Base-by-base conservation (phyloP, 2,329 filamentous ascomycete species). In the Emmonsiellopsis sp. region DNA sequence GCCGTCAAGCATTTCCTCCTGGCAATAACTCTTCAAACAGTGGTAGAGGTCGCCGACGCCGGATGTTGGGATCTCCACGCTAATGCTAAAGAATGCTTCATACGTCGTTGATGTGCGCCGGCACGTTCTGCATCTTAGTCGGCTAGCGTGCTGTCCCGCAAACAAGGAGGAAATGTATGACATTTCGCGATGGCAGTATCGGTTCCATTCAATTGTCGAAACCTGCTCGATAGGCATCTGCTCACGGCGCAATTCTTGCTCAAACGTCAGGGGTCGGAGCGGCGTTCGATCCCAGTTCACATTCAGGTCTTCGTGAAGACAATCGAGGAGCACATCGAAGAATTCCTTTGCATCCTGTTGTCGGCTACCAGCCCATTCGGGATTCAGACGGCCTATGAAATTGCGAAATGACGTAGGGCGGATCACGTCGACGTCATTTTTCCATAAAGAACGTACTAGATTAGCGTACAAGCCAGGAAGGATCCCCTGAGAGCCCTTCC, bases 281-380 rank as follows among this genome's bases (percentile, higher is more conserved):
- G 79, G 81, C 2, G 73, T 75, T 51, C 78, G 74, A 56, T 81
- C 75, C 74, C 82, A 86, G 33, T 79, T 77, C 6, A 77, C 70
- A 65, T 95, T 94, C 5, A 94, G 84, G 69, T 98, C 93, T 64
- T 93, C 87, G 61, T 92, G 86, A 10, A 97, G 76, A 59, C 86
- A 84, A 51, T 88, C 84, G 39, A 95, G 77, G 31, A 96, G 69
- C 64, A 94, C 95, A 45, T 84, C 83, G 59, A 92, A 84, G 60
- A 95, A 95, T 63, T 97, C 93, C 59, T 91, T 87, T 1, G 90
- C 86, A 64, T 98, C 93, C 70, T 97, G 93, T 65, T 97, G 92
- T 49, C 82, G 74, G 27, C 77, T 76, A 42, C 88, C 85, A 11
- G 85, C 87, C 73, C 90, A 93, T 59, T 81, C 77, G 6, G 80